Percentiles rank a stretch among this genome's conserved stretches.
Evolutionary conservation across 2,329 filamentous ascomycete genomes (phyloP).

Genomic region (Trichoderma pleuroti): DNA sequence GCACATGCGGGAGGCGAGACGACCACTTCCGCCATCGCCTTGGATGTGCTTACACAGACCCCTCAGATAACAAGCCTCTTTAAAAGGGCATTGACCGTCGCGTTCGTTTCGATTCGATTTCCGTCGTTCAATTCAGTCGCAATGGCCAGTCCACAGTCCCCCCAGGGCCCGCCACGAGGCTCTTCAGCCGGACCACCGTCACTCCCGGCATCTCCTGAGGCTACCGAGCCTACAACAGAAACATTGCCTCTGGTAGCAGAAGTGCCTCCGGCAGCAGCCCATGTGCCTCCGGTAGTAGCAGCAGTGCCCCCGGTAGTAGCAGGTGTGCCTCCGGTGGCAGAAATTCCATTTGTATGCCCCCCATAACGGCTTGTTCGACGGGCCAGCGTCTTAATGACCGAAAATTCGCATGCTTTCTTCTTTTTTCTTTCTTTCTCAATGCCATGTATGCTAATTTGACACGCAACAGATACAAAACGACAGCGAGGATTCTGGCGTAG

Average conservation of each 20-base stretch:
- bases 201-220: neutral
- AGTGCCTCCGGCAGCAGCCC: too few species aligned
- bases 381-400: neutral
- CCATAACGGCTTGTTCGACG: neutral
- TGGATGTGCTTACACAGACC: neutral
- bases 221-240: neutral
- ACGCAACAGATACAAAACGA: neutral
- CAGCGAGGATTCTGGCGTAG: constrained; percentile 1
- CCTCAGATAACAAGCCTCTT: neutral
- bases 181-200: neutral
- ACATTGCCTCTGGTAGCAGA: too few species aligned
- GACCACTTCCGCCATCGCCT: neutral
- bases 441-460: neutral
- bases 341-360: constrained; percentile 12
- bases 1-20: neutral
- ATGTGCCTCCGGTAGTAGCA: too few species aligned
- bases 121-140: neutral
- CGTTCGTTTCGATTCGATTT: neutral
- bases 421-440: neutral
- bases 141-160: neutral
- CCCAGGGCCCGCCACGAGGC: neutral
- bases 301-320: too few species aligned
- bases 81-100: neutral
- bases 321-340: neutral
- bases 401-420: too few species aligned